Conservation (phyloP, 2,329 filamentous ascomycete genomes). For the Capronia epimyces region DNA sequence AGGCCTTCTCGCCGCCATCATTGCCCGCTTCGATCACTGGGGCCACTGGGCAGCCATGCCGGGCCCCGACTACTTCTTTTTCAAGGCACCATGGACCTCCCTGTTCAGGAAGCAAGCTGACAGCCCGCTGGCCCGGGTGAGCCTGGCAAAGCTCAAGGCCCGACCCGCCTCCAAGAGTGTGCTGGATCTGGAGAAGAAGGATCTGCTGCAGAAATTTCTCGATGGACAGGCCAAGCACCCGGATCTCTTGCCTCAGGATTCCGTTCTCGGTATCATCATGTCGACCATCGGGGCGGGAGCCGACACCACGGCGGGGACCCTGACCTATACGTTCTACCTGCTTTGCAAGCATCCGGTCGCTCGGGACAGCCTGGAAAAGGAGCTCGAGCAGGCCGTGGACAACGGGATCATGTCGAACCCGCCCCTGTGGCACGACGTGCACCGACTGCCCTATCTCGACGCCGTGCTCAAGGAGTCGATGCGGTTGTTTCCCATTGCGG, state of each 20-base stretch:
- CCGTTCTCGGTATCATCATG: constrained; percentile 16
- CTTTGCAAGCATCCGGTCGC: constrained; percentile 26
- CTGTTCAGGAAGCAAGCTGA: constrained; percentile 59
- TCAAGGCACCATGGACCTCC: constrained; percentile 64
- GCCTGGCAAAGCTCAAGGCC: constrained; percentile 61
- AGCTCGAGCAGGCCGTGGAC: constrained; percentile 41
- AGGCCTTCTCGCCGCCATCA: constrained; percentile 5
- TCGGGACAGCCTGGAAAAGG: constrained; percentile 26
- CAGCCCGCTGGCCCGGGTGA: constrained; percentile 59
- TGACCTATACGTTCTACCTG: constrained; percentile 45
- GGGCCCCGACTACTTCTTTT: constrained; percentile 44
- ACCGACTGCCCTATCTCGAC: constrained; percentile 40
- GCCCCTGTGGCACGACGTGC: constrained; percentile 57
- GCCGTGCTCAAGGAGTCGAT: constrained; percentile 47
- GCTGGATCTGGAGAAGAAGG: not conserved
- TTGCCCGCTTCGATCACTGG: constrained; percentile 15
- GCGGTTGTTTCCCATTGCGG: constrained; percentile 42
- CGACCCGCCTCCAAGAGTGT: constrained; percentile 55
- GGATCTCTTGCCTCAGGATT: constrained; percentile 4
- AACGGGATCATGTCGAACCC: constrained; percentile 59
- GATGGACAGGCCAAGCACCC: constrained; percentile 12
- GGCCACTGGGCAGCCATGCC: constrained; percentile 9
- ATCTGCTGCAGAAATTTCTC: constrained; percentile 17
- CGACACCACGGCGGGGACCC: constrained; percentile 70
- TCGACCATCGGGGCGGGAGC: constrained; percentile 57